phyloP scores from a whole-genome alignment of 208 protist genomes.

The Polymyxa betae region DNA sequence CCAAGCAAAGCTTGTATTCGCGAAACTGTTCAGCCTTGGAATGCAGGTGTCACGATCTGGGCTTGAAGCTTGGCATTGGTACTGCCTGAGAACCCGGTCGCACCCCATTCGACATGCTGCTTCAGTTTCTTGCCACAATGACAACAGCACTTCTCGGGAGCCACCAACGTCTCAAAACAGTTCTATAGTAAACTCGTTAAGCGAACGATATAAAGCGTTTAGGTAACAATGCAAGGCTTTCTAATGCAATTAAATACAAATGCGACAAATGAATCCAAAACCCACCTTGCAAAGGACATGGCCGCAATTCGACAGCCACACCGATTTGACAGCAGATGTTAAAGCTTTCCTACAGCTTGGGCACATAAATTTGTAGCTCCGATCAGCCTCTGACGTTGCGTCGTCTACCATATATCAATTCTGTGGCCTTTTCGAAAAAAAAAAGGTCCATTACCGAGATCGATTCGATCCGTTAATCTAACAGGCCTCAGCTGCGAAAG shows the following conservation, averaged over 20 bases:
- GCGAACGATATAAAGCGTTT: background rate
- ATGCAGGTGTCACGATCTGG: background rate
- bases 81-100: slow-evolving; percentile 36
- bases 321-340: background rate
- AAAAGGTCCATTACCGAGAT: background rate
- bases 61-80: slow-evolving; percentile 1
- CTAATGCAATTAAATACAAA: background rate
- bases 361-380: slow-evolving; percentile 24
- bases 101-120: slow-evolving; percentile 13
- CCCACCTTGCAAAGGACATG: slow-evolving; percentile 39
- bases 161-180: slow-evolving; percentile 25
- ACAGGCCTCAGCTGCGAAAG: slow-evolving; percentile 2
- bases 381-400: background rate
- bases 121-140: slow-evolving; percentile 3
- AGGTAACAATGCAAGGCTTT: too few species aligned
- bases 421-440: background rate
- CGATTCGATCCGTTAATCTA: slow-evolving; percentile 26
- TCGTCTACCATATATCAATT: background rate
- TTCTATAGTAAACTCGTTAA: background rate
- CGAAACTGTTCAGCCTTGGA: slow-evolving; percentile 18
- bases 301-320: background rate
- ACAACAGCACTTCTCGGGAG: background rate
- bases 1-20: too few species aligned
- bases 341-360: background rate
- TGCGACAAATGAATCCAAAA: background rate